Conservation (phyloP, 331 rosid genomes). For the Erythrophleum ivorense region DNA sequence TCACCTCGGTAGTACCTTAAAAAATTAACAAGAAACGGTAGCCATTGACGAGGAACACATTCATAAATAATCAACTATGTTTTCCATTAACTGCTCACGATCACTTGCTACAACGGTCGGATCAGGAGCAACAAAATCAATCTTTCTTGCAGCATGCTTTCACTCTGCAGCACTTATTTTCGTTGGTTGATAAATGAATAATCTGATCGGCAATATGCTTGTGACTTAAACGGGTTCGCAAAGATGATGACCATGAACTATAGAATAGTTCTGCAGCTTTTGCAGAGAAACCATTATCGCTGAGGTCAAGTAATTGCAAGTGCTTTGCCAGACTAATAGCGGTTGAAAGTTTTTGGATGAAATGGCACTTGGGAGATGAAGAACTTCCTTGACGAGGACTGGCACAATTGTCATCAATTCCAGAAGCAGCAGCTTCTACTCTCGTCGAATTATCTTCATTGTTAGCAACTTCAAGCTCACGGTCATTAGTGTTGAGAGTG, state of each 20-base stretch:
- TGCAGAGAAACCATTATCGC: slow-evolving; percentile 64
- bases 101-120: slow-evolving; percentile 15
- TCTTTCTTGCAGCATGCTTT: slow-evolving; percentile 89
- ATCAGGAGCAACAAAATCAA: slow-evolving; percentile 36
- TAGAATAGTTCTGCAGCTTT: slow-evolving; percentile 61
- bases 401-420: slow-evolving; percentile 65
- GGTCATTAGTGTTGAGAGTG: slow-evolving; percentile 41
- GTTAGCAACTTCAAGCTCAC: slow-evolving; percentile 77
- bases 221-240: slow-evolving; percentile 55
- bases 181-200: slow-evolving; percentile 65
- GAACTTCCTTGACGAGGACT: slow-evolving; percentile 59
- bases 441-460: slow-evolving; percentile 63
- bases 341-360: slow-evolving; percentile 45
- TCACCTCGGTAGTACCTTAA: not conserved
- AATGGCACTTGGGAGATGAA: slow-evolving; percentile 48
- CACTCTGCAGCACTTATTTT: slow-evolving; percentile 67
- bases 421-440: slow-evolving; percentile 63
- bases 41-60: not conserved
- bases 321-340: slow-evolving; percentile 68
- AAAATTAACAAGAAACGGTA: not conserved
- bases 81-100: not conserved
- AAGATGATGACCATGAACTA: slow-evolving; percentile 67
- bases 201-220: slow-evolving; percentile 58
- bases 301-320: slow-evolving; percentile 68
- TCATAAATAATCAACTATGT: not conserved